A percentile compares a stretch with the other conserved stretches of the same genome.
These are phyloP conservation scores for Porcisia hertigi DNA, from an alignment of 208 protist species.

Conservation along the genomic window DNA sequence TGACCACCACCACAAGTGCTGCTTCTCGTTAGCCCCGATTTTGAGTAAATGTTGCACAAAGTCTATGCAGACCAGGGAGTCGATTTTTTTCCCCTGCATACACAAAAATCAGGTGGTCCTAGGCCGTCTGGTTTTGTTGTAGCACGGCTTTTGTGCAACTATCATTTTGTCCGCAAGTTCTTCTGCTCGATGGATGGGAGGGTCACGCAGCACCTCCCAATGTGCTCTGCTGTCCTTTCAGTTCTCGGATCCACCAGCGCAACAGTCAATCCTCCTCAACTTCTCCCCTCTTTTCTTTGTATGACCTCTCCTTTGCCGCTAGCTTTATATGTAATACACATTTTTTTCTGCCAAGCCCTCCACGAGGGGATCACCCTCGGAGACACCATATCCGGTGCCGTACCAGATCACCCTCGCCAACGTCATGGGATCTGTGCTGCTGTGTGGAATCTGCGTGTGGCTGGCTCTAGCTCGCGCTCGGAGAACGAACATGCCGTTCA, in stretches of 20 bases:
- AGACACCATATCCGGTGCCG: neutral
- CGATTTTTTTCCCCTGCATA: neutral
- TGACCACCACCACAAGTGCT: neutral
- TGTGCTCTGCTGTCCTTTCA: neutral
- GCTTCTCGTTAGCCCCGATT: neutral
- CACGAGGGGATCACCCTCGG: neutral
- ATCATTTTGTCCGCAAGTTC: neutral
- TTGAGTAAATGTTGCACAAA: neutral
- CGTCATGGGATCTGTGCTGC: neutral
- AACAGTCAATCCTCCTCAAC: neutral
- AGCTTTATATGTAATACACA: neutral
- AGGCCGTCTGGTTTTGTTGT: neutral
- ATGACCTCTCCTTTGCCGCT: neutral
- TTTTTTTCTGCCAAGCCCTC: neutral
- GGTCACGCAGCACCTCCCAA: neutral
- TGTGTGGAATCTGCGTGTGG: too few relatives aligned
- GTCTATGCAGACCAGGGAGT: neutral
- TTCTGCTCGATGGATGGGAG: neutral
- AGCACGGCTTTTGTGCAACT: neutral
- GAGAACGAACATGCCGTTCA: too few relatives aligned
- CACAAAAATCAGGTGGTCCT: neutral
- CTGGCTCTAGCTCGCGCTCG: too few relatives aligned
- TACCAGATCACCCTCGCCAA: neutral
- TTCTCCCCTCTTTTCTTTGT: neutral
- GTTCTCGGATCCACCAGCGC: neutral